Base-by-base conservation (phyloP, 768 basidiomycete species). In the Piloderma croceum region DNA sequence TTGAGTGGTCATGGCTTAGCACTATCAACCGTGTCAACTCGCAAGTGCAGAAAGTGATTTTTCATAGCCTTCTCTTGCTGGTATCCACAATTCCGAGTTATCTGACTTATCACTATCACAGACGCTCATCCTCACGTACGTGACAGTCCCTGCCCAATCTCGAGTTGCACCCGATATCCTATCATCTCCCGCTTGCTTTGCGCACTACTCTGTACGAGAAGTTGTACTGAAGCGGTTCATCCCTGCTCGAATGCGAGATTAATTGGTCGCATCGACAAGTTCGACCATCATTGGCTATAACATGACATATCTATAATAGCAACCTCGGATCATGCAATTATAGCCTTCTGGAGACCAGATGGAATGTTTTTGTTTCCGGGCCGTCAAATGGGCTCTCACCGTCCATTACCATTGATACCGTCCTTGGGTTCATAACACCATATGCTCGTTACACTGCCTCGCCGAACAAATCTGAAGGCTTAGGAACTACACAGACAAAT, bases 11-110 rank as follows among this genome's bases (percentile, higher is more conserved):
- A 10, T 97, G 92, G 93, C 74, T 99, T 21, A 91, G 90, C 62
- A 99, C 96, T 1, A 77, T 99, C 46, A 98, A 96, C 57, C 80
- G 96, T 25, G 94, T 97, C 10, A 97, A 94, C 59, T 82, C 90
- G 0, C 91, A 96, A 57, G 94, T 98, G 4, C 90, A 92, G 64
- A 99, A 99, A 79, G 94, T 90, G 18, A 19, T 49, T 29, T 24
- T 37, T 23, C 17, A 19, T 18, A 5, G 10, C 24, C 44, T 33
- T 12, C 25, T 19, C 38, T 9, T 19, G 6, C 12, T 34, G 13
- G 20, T 9, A 25, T 18, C 38, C 43, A 46, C 27, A 31, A 19
- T 51, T 23, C 19, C 20, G 19, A 10, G 41, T 25, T 22, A 17
- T 25, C 32, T 6, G 31, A 20, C 31, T 31, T 27, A 2, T 3